Percentiles rank a stretch among this genome's conserved stretches.
phyloP scores from a whole-genome alignment of 2,329 filamentous ascomycete species.

The Neofusicoccum sp. region DNA sequence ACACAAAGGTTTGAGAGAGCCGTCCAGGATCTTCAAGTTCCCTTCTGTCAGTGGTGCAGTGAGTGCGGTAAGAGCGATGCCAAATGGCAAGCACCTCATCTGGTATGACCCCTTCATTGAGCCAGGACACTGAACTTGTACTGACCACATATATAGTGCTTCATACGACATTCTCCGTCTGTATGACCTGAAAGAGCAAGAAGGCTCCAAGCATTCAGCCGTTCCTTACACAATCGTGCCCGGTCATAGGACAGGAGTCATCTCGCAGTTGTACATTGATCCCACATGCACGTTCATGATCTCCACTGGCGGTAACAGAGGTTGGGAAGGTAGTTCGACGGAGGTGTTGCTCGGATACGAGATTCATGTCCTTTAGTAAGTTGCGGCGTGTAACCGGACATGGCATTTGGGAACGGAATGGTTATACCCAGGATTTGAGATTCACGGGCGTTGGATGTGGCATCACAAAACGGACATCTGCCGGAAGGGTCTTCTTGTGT shows the following conservation, averaged over 20 bases:
- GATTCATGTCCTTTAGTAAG: constrained; percentile 50
- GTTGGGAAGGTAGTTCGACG: constrained; percentile 89
- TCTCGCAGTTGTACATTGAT: constrained; percentile 82
- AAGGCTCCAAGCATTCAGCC: constrained; percentile 67
- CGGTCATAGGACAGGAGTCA: constrained; percentile 83
- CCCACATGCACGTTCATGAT: constrained; percentile 88
- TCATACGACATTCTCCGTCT: constrained; percentile 90
- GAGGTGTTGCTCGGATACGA: constrained; percentile 95
- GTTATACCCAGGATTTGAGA: constrained; percentile 15
- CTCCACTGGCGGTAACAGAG: constrained; percentile 84
- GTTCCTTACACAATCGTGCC: constrained; percentile 97
- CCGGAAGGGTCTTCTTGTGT: background rate
- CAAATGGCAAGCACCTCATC: constrained; percentile 85
- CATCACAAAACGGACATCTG: background rate
- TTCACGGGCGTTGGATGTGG: constrained; percentile 7
- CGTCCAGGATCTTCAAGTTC: constrained; percentile 79
- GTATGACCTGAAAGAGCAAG: constrained; percentile 76
- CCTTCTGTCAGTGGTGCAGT: constrained; percentile 87
- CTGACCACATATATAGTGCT: constrained; percentile 55
- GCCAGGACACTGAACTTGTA: background rate
- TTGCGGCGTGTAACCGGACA: background rate
- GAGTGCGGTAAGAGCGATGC: constrained; percentile 84
- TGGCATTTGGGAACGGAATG: constrained; percentile 9
- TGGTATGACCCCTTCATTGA: constrained; percentile 54
- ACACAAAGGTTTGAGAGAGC: constrained; percentile 72